Evolutionary conservation across 169 alveolate species (phyloP).

Genomic region (Prorocentrum cordatum): DNA sequence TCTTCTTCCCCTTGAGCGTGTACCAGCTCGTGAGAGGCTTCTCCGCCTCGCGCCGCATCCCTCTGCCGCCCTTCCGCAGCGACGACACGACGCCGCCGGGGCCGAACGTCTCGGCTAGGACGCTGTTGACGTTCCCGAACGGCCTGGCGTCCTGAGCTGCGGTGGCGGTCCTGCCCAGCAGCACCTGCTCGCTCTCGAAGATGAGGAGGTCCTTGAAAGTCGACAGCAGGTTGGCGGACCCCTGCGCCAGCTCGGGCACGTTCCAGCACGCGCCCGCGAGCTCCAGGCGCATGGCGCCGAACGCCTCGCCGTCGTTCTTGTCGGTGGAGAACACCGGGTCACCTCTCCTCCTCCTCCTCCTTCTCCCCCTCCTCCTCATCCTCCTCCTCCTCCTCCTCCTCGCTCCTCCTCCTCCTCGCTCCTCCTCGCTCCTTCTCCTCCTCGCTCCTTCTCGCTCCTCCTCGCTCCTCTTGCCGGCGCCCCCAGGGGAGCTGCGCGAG

Average conservation of each 20-base stretch:
- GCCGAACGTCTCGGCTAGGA: constrained; percentile 21
- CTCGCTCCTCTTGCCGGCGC: no score
- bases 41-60: constrained; percentile 21
- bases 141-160: constrained; percentile 9
- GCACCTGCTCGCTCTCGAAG: constrained; percentile 61
- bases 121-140: constrained; percentile 44
- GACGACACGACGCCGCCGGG: constrained; percentile 15
- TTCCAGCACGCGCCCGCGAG: constrained; percentile 58
- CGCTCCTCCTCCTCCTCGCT: no score
- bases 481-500: no score
- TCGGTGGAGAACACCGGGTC: no score
- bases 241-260: constrained; percentile 36
- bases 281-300: no score
- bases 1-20: constrained; percentile 35
- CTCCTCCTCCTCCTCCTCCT: no score
- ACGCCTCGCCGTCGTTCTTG: no score
- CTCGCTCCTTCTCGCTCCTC: no score
- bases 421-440: no score
- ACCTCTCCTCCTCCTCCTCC: no score
- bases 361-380: no score
- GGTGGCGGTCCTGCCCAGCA: neutral
- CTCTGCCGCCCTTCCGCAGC: constrained; percentile 25
- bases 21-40: constrained; percentile 31
- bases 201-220: constrained; percentile 43
- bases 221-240: constrained; percentile 16